Percentiles rank a stretch among this genome's conserved stretches.
phyloP scores from a whole-genome alignment of 306 rosid genomes.

The Mucuna pruriens region DNA sequence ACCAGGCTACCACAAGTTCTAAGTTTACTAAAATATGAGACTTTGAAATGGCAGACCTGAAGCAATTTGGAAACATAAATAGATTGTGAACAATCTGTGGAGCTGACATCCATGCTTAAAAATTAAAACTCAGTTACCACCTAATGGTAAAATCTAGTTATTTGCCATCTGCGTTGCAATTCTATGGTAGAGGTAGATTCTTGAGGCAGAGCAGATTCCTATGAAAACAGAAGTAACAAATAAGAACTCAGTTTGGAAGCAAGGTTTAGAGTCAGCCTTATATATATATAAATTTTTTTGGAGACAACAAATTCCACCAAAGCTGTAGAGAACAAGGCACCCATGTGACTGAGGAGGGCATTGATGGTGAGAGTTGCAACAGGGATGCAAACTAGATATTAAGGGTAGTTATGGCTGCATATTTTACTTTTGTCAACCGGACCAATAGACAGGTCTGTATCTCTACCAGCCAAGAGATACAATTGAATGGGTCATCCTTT shows the following conservation, averaged over 20 bases:
- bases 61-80: conserved; percentile 2
- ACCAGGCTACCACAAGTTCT: conserved; percentile 25
- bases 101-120: conserved; percentile 10
- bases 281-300: not conserved
- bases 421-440: not conserved
- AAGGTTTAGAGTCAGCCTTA: not conserved
- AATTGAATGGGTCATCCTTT: not conserved
- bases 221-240: not conserved
- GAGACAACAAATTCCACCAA: not conserved
- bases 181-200: conserved; percentile 14
- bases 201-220: not conserved
- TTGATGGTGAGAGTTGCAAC: not conserved
- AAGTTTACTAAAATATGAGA: conserved; percentile 17
- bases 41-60: not conserved
- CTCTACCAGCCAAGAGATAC: not conserved
- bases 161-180: not conserved
- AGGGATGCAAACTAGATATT: conserved; percentile 4
- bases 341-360: not conserved
- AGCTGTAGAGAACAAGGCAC: conserved; percentile 2
- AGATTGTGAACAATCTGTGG: not conserved
- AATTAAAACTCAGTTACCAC: not conserved
- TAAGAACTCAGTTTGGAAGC: not conserved
- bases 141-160: conserved; percentile 9
- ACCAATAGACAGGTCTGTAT: not conserved
- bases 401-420: not conserved